Evolutionary conservation across 345 rosid species (phyloP).

Genomic region (Populus alba): DNA sequence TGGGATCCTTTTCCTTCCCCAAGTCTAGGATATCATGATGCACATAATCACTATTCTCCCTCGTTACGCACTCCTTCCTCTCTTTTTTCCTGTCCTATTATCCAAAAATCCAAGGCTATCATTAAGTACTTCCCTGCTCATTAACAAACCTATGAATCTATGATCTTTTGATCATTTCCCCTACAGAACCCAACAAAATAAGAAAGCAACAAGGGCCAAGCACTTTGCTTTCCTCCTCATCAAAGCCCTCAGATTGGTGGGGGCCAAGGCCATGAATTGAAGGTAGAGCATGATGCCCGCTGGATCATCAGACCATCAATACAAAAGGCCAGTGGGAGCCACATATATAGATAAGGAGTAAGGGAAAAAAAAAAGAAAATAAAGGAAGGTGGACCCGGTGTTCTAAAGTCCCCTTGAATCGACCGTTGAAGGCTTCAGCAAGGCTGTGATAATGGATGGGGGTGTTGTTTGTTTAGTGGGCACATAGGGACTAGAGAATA

Average conservation of each 20-base stretch:
- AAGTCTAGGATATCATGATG: conserved; percentile 31
- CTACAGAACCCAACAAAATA: not conserved
- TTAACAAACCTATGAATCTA: conserved; percentile 14
- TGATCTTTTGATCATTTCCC: not conserved
- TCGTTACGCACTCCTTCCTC: not conserved
- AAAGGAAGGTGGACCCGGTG: not conserved
- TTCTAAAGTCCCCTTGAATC: conserved; percentile 5
- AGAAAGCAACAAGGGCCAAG: not conserved
- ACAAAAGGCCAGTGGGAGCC: conserved; percentile 14
- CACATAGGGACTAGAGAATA: conserved; percentile 27
- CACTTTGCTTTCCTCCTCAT: not conserved
- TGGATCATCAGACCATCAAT: conserved; percentile 14
- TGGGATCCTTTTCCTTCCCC: conserved; percentile 23
- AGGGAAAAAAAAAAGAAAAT: too few species aligned
- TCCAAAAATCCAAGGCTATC: conserved; percentile 1
- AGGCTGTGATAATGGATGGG: not conserved
- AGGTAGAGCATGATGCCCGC: not conserved
- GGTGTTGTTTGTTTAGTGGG: conserved; percentile 1
- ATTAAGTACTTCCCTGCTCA: conserved; percentile 10
- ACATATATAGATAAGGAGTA: not conserved
- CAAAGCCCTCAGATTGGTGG: not conserved
- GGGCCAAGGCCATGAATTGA: not conserved
- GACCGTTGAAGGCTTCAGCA: conserved; percentile 2
- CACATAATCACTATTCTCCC: conserved; percentile 12
- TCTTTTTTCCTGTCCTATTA: not conserved